These are phyloP conservation scores for Clarireedia sp. DNA, from an alignment of 2,329 filamentous ascomycete species.

Conservation along the genomic window DNA sequence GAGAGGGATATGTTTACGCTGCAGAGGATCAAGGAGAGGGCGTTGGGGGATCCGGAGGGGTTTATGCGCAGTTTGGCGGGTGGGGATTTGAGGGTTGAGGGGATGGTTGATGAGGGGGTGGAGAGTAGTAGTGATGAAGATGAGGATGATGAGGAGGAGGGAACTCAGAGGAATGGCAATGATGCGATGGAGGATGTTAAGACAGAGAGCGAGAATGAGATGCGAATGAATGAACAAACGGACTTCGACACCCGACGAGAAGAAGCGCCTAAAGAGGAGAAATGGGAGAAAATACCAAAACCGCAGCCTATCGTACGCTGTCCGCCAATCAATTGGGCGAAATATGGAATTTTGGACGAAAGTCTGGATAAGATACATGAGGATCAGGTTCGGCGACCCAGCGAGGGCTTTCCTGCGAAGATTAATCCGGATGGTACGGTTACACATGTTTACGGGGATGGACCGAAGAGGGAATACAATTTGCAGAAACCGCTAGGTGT, in stretches of 20 bases:
- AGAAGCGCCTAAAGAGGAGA: conserved; percentile 7
- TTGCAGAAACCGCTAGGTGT: neutral
- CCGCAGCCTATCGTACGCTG: conserved; percentile 78
- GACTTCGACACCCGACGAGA: neutral
- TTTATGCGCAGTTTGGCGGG: conserved; percentile 62
- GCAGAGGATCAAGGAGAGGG: conserved; percentile 60
- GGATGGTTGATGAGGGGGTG: conserved; percentile 24
- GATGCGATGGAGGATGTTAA: neutral
- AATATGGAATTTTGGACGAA: conserved; percentile 84
- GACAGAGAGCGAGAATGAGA: neutral
- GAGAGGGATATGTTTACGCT: conserved; percentile 66
- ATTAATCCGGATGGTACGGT: conserved; percentile 40
- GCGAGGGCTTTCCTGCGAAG: conserved; percentile 43
- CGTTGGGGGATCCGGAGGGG: conserved; percentile 59
- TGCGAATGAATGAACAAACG: neutral
- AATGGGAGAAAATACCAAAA: conserved; percentile 60
- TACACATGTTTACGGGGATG: conserved; percentile 31
- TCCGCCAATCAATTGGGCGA: conserved; percentile 88
- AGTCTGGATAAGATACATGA: conserved; percentile 77
- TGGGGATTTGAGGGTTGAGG: conserved; percentile 44
- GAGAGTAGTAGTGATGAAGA: conserved; percentile 10
- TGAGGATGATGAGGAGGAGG: conserved; percentile 16
- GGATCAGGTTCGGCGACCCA: conserved; percentile 64
- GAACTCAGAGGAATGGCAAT: conserved; percentile 8
- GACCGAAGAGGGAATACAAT: conserved; percentile 20